phyloP scores from a whole-genome alignment of 2,329 filamentous ascomycete genomes.

The Verticillium isaacii region DNA sequence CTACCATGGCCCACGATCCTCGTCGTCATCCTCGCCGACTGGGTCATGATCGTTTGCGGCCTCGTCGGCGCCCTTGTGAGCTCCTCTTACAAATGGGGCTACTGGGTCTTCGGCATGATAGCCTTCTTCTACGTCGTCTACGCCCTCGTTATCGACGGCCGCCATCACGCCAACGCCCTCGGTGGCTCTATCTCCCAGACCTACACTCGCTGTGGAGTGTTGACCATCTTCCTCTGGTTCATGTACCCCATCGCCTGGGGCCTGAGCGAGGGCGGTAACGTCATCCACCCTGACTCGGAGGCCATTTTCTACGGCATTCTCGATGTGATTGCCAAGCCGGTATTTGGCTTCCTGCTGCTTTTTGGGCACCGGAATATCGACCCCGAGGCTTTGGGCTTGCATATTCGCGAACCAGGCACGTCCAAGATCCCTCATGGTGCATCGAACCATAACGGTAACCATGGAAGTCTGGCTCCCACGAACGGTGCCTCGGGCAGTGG shows the following conservation, averaged over 20 bases:
- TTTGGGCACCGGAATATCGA: conserved; percentile 60
- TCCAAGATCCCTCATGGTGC: neutral
- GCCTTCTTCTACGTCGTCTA: conserved; percentile 58
- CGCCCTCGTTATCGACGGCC: conserved; percentile 50
- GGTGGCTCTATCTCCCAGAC: conserved; percentile 47
- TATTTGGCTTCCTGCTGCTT: conserved; percentile 57
- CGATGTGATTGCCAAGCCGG: conserved; percentile 60
- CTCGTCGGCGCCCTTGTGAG: conserved; percentile 60
- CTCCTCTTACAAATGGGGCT: conserved; percentile 65
- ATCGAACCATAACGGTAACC: neutral
- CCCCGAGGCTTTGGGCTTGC: conserved; percentile 49
- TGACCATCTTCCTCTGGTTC: conserved; percentile 59
- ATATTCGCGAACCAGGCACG: conserved; percentile 20
- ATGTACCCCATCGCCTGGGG: conserved; percentile 63
- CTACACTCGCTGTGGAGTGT: conserved; percentile 51
- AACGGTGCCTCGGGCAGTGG: neutral
- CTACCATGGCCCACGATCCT: conserved; percentile 61
- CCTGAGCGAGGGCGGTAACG: conserved; percentile 57
- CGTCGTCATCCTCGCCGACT: conserved; percentile 56
- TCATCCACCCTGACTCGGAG: conserved; percentile 62
- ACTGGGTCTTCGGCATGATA: conserved; percentile 51
- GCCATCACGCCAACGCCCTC: conserved; percentile 48
- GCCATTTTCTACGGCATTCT: conserved; percentile 65
- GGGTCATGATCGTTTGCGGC: conserved; percentile 63
- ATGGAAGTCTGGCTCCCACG: neutral